Conservation (phyloP, 495 filamentous ascomycete species). For the Penicillium taxi region DNA sequence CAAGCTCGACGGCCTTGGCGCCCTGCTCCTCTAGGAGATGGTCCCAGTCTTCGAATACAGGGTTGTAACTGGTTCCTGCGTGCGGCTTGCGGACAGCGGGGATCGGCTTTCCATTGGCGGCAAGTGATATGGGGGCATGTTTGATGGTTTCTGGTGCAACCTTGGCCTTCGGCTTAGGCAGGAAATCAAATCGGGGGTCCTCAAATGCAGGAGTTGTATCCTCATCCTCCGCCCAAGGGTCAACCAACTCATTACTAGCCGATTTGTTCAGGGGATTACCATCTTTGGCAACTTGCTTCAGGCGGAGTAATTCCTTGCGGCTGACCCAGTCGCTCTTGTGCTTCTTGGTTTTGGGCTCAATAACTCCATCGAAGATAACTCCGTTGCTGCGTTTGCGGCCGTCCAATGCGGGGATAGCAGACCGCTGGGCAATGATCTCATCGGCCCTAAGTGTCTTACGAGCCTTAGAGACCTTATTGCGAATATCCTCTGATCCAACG, state of each 20-base stretch:
- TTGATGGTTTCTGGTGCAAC: constrained; percentile 70
- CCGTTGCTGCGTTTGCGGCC: constrained; percentile 61
- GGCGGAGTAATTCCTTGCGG: constrained; percentile 65
- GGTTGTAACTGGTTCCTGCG: constrained; percentile 86
- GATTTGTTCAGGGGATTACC: constrained; percentile 52
- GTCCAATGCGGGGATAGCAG: constrained; percentile 68
- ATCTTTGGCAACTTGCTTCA: constrained; percentile 69
- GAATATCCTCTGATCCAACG: constrained; percentile 53
- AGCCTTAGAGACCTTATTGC: constrained; percentile 52
- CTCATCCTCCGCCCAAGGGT: constrained; percentile 63
- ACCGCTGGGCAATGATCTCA: constrained; percentile 80
- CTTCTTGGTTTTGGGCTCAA: constrained; percentile 60
- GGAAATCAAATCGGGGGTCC: constrained; percentile 50
- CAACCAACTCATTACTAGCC: constrained; percentile 50
- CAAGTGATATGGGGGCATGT: constrained; percentile 67
- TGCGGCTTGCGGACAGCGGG: constrained; percentile 72
- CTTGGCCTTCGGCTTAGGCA: constrained; percentile 54
- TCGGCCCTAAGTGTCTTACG: constrained; percentile 77
- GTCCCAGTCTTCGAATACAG: constrained; percentile 75
- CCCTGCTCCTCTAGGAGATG: constrained; percentile 64
- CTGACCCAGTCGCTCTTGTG: constrained; percentile 67
- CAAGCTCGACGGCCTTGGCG: constrained; percentile 67
- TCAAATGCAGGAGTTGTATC: constrained; percentile 34
- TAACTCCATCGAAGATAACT: constrained; percentile 56
- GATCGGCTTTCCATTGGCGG: constrained; percentile 65